Evolutionary conservation across 23 red algal genomes (phyloP), one percentile per base, ranked within the genome.

Genomic region (Agarophyton chilense): DNA sequence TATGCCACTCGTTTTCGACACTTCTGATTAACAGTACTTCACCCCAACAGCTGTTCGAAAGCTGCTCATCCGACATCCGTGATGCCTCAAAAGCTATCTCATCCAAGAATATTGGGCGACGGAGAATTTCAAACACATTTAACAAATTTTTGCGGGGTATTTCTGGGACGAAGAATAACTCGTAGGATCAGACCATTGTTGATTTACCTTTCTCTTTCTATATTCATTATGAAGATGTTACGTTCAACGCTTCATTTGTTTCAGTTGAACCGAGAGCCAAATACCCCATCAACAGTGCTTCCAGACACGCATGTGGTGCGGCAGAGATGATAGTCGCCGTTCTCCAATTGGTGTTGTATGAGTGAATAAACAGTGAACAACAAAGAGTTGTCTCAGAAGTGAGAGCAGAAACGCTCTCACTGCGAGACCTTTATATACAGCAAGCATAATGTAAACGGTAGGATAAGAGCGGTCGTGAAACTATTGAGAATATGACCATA

Each of bases 191-290:
- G 73, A 54, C 28, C 24, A 10, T 55, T 2, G 52, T 35, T 35
- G 42, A 72, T 29, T 61, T 85, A 32, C 81, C 81, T 3, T 71
- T 85, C 49, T 42, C 58, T 9, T 68, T 85, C 62, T 85, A 70
- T 18, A 50, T 85, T 43, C 57, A 85, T 33, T 85, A 41, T 43
- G 64, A 85, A 10, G 57, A 61, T 61, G 60, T 18, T 13, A 68
- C 38, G 8, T 54, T 50, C 43, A 72, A 61, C 28, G 51, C 60
- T 71, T 26, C 52, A 26, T 85, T 85, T 72, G 36, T 85, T 71
- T 85, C 81, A 17, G 81, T 85, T 12, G 81, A 85, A 72, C 81
- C 81, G 24, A 63, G 32, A 45, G 3, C 25, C 6, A 35, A 29
- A 17, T 53, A 25, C 56, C 58, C 57, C 34, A 16, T 57, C 6